phyloP scores from a whole-genome alignment of 345 rosid genomes.

The Nephelium lappaceum region DNA sequence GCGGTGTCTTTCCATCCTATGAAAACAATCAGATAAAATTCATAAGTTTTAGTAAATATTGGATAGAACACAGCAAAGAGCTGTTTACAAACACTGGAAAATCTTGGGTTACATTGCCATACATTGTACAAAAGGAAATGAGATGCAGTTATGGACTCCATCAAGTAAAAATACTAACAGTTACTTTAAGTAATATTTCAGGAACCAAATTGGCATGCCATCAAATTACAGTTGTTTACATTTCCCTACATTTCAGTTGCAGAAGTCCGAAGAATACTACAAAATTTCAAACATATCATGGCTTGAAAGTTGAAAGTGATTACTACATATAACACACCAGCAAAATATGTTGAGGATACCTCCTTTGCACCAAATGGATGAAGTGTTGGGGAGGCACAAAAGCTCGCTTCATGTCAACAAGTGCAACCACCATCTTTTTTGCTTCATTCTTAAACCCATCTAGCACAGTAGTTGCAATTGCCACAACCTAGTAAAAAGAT shows the following conservation, averaged over 20 bases:
- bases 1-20: slow-evolving; percentile 96
- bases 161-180: not conserved
- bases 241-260: not conserved
- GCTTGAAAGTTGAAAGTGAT: not conserved
- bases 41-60: not conserved
- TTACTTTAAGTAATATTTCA: not conserved
- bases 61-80: not conserved
- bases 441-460: slow-evolving; percentile 81
- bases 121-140: not conserved
- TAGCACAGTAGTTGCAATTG: slow-evolving; percentile 72
- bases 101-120: not conserved
- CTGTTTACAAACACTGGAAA: not conserved
- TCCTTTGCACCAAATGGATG: slow-evolving; percentile 75
- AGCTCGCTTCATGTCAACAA: slow-evolving; percentile 86
- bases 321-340: not conserved
- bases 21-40: not conserved
- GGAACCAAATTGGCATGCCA: not conserved
- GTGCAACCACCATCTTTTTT: slow-evolving; percentile 76
- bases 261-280: not conserved
- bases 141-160: not conserved
- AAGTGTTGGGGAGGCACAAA: slow-evolving; percentile 90
- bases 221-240: not conserved
- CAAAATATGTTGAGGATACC: slow-evolving; percentile 42
- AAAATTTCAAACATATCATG: not conserved
- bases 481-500: slow-evolving; percentile 52